phyloP scores from a whole-genome alignment of 192 early-diverging fungal species.

The Paraglomus brasilianum region DNA sequence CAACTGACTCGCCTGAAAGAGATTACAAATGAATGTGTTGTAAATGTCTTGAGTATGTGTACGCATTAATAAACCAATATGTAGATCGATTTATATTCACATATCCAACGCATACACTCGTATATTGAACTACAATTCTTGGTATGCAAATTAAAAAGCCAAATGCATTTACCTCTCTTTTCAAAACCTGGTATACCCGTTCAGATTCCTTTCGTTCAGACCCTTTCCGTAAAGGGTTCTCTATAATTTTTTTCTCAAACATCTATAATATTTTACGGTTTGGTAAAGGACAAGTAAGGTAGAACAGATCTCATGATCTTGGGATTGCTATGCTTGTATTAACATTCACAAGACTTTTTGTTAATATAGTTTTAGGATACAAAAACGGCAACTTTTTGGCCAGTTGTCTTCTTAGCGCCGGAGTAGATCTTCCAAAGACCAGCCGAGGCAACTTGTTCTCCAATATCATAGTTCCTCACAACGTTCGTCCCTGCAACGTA shows the following conservation, averaged over 20 bases:
- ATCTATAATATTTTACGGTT: slow-evolving; percentile 40
- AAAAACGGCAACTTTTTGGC: slow-evolving; percentile 66
- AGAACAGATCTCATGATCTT: background rate
- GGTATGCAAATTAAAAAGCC: too few species aligned
- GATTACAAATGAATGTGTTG: background rate
- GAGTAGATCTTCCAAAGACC: slow-evolving; percentile 75
- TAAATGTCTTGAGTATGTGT: background rate
- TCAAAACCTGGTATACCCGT: slow-evolving; percentile 53
- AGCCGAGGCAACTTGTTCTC: slow-evolving; percentile 53
- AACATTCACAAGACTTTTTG: background rate
- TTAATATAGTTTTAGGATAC: slow-evolving; percentile 36
- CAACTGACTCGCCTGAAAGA: slow-evolving; percentile 54
- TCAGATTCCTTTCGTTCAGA: slow-evolving; percentile 44
- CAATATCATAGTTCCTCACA: slow-evolving; percentile 38
- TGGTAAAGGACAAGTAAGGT: background rate
- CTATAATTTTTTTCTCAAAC: slow-evolving; percentile 73
- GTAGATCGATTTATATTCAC: background rate
- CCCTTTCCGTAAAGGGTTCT: slow-evolving; percentile 29
- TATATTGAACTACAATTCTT: too few species aligned
- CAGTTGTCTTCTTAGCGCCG: slow-evolving; percentile 56
- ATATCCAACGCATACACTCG: too few species aligned
- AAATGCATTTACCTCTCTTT: slow-evolving; percentile 54
- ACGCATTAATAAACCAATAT: background rate
- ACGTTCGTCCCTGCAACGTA: slow-evolving; percentile 10
- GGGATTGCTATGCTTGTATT: too few species aligned